These are phyloP conservation scores for Hyphodiscus sp. DNA, from an alignment of 2,329 filamentous ascomycete genomes.

Conservation along the genomic window DNA sequence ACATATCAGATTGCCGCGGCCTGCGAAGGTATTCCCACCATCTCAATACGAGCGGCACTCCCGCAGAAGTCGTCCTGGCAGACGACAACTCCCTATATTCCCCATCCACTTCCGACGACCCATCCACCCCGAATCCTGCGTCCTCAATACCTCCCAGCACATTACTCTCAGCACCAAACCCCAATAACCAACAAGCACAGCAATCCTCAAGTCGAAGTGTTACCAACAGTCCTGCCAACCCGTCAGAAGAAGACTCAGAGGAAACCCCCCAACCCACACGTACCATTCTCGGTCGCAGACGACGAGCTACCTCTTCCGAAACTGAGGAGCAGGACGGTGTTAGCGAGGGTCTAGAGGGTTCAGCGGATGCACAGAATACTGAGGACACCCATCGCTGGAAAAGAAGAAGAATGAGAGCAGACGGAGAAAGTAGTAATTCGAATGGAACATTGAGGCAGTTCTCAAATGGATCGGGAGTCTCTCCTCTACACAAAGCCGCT, in stretches of 20 bases:
- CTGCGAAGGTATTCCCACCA: constrained; percentile 5
- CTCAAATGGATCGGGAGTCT: constrained; percentile 48
- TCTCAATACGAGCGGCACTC: constrained; percentile 34
- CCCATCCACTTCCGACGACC: constrained; percentile 62
- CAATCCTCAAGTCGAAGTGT: constrained; percentile 14
- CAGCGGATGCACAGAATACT: constrained; percentile 10
- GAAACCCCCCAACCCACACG: constrained; percentile 27
- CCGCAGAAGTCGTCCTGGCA: constrained; percentile 64
- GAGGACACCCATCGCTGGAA: constrained; percentile 40
- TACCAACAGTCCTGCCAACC: constrained; percentile 21
- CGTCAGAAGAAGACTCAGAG: constrained; percentile 9
- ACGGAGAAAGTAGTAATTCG: constrained; percentile 46
- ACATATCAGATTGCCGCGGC: constrained; percentile 8
- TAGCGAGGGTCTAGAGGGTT: constrained; percentile 23
- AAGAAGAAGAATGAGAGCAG: constrained; percentile 61
- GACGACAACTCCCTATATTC: constrained; percentile 55
- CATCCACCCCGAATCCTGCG: constrained; percentile 47
- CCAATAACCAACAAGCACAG: constrained; percentile 20
- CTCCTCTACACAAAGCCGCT: constrained; percentile 38
- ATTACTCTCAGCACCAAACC: constrained; percentile 36
- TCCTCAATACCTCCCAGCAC: constrained; percentile 43
- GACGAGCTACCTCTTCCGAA: constrained; percentile 37
- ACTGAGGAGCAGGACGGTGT: constrained; percentile 33
- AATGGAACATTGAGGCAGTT: constrained; percentile 48
- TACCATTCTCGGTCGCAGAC: constrained; percentile 50